Conservation (phyloP, 768 basidiomycete genomes). For the Leucogyrophana mollusca region DNA sequence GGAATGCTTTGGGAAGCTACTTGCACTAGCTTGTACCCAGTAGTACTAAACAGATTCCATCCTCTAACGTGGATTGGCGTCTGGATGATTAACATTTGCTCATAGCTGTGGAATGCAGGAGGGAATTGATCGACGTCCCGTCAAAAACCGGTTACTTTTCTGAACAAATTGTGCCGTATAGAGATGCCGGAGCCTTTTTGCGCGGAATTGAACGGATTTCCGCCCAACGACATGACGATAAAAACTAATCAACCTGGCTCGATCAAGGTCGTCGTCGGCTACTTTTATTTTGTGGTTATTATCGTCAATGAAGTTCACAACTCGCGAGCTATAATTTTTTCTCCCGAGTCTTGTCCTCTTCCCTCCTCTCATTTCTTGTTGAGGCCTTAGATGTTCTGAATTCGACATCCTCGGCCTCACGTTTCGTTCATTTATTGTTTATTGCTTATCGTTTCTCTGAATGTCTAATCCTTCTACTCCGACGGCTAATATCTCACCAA, state of each 20-base stretch:
- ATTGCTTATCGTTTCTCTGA: conserved; percentile 15
- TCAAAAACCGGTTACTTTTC: neutral
- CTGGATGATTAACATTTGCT: too few relatives aligned
- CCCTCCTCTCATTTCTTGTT: neutral
- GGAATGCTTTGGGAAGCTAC: neutral
- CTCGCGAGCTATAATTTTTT: conserved; percentile 2
- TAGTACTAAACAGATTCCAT: neutral
- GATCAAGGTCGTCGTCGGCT: conserved; percentile 5
- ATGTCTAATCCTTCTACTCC: conserved; percentile 21
- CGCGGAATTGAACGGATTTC: neutral
- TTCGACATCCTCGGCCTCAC: conserved; percentile 5
- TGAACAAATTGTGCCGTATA: neutral
- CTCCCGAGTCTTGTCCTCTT: neutral
- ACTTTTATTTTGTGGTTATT: conserved; percentile 2
- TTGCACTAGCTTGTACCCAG: neutral
- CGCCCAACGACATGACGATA: neutral
- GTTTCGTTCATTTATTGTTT: conserved; percentile 25
- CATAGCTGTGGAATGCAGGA: too few relatives aligned
- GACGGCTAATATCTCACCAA: conserved; percentile 21
- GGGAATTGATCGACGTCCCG: too few relatives aligned
- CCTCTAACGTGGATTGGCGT: too few relatives aligned
- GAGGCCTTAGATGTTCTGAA: conserved; percentile 15
- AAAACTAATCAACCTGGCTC: neutral
- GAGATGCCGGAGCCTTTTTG: neutral
- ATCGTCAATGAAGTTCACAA: conserved; percentile 4